These are phyloP conservation scores for Amoeboradix gromovi DNA, from an alignment of 371 early-diverging fungal species.

Conservation along the genomic window DNA sequence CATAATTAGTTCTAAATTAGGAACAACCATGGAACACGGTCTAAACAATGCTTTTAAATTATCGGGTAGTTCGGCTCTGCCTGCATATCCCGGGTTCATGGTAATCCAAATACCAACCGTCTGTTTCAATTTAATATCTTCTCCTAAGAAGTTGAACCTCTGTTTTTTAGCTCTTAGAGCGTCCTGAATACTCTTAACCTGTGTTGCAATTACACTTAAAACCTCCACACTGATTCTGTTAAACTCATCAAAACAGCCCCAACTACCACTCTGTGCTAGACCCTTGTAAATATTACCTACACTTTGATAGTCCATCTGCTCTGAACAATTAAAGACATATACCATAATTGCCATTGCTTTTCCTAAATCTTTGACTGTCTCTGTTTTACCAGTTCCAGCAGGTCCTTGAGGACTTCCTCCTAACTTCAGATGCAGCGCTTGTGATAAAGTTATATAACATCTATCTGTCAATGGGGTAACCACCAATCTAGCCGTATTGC, in stretches of 20 bases:
- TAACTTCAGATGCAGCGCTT: conserved; percentile 26
- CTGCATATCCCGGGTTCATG: conserved; percentile 36
- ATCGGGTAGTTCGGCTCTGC: conserved; percentile 30
- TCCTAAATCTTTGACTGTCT: conserved; percentile 32
- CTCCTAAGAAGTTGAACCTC: conserved; percentile 30
- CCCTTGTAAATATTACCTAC: conserved; percentile 33
- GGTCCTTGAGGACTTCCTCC: conserved; percentile 31
- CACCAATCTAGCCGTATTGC: conserved; percentile 29
- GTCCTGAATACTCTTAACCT: conserved; percentile 30
- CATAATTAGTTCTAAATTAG: conserved; percentile 27
- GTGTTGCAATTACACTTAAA: conserved; percentile 29
- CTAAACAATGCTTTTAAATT: conserved; percentile 31
- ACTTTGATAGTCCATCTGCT: conserved; percentile 31
- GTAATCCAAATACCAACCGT: conserved; percentile 30
- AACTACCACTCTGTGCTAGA: conserved; percentile 24
- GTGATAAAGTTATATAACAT: conserved; percentile 30
- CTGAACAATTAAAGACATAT: conserved; percentile 34
- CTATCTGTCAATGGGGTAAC: conserved; percentile 30
- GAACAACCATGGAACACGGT: conserved; percentile 33
- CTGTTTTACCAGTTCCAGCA: conserved; percentile 17
- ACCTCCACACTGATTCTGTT: conserved; percentile 31
- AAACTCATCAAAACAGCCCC: no score
- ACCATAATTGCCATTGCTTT: conserved; percentile 29
- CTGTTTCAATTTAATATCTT: conserved; percentile 19
- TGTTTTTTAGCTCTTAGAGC: conserved; percentile 24